A percentile compares a stretch with the other conserved stretches of the same genome.
Conservation (phyloP, 371 early-diverging fungal species). For the Actinomucor elegans region DNA sequence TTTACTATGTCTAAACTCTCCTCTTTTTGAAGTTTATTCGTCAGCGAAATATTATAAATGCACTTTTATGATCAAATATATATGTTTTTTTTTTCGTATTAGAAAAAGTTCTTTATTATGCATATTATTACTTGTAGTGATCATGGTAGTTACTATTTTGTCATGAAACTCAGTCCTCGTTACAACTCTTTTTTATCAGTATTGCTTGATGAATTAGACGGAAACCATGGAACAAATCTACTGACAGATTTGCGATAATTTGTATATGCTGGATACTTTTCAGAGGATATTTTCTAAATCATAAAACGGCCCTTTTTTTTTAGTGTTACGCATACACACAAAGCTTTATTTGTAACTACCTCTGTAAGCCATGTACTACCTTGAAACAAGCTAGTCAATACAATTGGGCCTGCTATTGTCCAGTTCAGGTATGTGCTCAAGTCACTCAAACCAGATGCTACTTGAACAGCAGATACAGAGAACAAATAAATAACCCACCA, state of each 20-base stretch:
- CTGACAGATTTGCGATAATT: slow-evolving; percentile 63
- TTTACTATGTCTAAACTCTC: no score
- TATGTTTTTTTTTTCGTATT: not conserved
- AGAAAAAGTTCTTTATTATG: no score
- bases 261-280: slow-evolving; percentile 76
- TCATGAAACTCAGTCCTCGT: no score
- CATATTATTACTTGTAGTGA: no score
- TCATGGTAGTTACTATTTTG: no score
- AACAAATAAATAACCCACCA: slow-evolving; percentile 71
- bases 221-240: slow-evolving; percentile 63
- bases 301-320: no score
- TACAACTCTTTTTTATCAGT: slow-evolving; percentile 12
- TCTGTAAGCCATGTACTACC: slow-evolving; percentile 80
- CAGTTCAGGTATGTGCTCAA: slow-evolving; percentile 50
- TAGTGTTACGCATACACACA: no score
- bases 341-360: no score
- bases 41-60: no score
- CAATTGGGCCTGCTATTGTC: slow-evolving; percentile 54
- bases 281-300: slow-evolving; percentile 51
- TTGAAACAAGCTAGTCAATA: slow-evolving; percentile 71
- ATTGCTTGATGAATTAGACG: not conserved
- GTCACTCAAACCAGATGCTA: slow-evolving; percentile 2
- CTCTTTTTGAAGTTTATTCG: no score
- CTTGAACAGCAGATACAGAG: slow-evolving; percentile 48
- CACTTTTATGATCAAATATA: no score